phyloP scores from a whole-genome alignment of 306 rosid genomes.

The Hippophae gyantsensis region DNA sequence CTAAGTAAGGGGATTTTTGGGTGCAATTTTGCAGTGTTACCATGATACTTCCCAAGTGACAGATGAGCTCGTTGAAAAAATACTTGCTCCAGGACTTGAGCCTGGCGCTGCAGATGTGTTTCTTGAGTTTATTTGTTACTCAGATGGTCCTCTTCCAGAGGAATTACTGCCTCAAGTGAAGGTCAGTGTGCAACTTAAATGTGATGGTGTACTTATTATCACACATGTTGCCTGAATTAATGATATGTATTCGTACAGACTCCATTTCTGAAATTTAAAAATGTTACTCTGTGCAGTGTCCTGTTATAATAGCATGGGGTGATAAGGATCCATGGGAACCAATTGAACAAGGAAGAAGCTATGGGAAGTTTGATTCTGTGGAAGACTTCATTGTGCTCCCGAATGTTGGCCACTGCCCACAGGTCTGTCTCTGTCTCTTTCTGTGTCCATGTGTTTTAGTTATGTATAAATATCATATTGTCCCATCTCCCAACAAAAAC shows the following conservation, averaged over 20 bases:
- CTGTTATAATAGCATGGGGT: conserved; percentile 90
- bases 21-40: conserved; percentile 60
- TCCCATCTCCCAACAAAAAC: too few species aligned
- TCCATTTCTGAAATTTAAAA: neutral
- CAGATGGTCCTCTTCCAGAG: conserved; percentile 95
- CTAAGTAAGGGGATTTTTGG: too few species aligned
- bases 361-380: conserved; percentile 52
- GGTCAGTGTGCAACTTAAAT: conserved; percentile 36
- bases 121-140: conserved; percentile 89
- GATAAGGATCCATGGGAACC: conserved; percentile 99
- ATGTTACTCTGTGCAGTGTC: conserved; percentile 47
- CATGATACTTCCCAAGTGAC: conserved; percentile 83
- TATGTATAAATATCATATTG: too few species aligned
- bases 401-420: conserved; percentile 97
- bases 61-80: conserved; percentile 69
- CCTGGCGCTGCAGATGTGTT: conserved; percentile 91
- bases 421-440: conserved; percentile 37
- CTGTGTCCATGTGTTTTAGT: neutral
- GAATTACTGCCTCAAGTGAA: conserved; percentile 77
- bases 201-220: conserved; percentile 4
- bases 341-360: conserved; percentile 65
- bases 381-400: conserved; percentile 82
- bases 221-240: neutral
- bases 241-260: neutral
- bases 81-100: conserved; percentile 85